Evolutionary conservation across 1,139 yeast species (phyloP), one percentile per base, ranked within the genome.

Genomic region (Protomyces arabidopsidicola): DNA sequence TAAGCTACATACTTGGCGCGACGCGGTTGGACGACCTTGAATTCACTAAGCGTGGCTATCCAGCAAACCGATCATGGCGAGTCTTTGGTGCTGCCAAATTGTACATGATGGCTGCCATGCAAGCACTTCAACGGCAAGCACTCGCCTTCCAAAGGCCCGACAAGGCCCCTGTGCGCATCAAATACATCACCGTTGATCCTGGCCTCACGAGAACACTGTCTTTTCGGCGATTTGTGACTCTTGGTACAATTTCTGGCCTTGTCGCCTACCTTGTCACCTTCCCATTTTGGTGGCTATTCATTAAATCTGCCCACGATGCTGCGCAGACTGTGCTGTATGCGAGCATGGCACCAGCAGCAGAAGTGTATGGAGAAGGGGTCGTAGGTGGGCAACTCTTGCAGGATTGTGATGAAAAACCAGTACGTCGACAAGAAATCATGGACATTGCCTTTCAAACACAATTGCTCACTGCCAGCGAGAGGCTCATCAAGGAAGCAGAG

Each of bases 131-230:
- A 75, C 79, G 85, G 61, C 79, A 84, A 66, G 73, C 90, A 64
- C 79, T 78, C 52, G 71, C 72, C 3, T 84, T 82, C 68, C 84
- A 83, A 70, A 78, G 91, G 45, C 80, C 84, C 36, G 96, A 89
- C 70, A 77, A 80, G 67, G 83, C 86, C 36, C 87, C 88, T 1
- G 80, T 70, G 71, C 88, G 87, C 70, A 84, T 89, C 18, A 81
- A 86, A 60, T 80, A 90, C n/a, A 81, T 86, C 66, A 70, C 89
- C 66, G 95, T 88, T 3, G 95, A 93, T 71, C 98, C 98, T 0
- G 98, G 98, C 0, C 70, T 91, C 58, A 88, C 89, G 86, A 81
- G 98, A 70, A 85, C 96, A 1, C 88, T 95, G 1, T 84, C 95
- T 45, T 86, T 93, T 55, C 84, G 95, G 70, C 81, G 97, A 66